phyloP scores from a whole-genome alignment of 352 stramenopile species.

The Phytophthora tentaculata region DNA sequence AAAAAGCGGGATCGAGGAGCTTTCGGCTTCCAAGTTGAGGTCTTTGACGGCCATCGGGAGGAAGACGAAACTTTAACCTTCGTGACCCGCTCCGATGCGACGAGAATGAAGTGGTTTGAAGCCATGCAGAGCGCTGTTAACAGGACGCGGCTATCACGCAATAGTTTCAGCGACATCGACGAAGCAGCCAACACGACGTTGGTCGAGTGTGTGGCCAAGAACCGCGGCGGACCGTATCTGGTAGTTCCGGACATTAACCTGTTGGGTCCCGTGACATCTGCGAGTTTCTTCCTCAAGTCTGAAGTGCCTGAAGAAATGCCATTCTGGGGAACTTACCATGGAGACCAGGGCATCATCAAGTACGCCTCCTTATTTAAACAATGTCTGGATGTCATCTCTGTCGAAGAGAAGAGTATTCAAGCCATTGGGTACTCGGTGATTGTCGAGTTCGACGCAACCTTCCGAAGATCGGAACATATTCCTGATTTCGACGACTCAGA shows the following conservation, averaged over 20 bases:
- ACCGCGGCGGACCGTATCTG: conserved; percentile 48
- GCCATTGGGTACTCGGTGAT: conserved; percentile 80
- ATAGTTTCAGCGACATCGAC: conserved; percentile 66
- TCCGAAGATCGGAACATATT: conserved; percentile 49
- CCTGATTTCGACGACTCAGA: conserved; percentile 34
- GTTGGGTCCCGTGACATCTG: conserved; percentile 57
- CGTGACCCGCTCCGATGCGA: conserved; percentile 65
- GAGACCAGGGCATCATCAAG: conserved; percentile 65
- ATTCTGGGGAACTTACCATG: conserved; percentile 82
- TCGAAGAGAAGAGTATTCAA: conserved; percentile 71
- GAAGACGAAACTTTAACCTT: conserved; percentile 81
- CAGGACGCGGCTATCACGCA: conserved; percentile 47
- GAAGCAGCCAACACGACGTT: conserved; percentile 67
- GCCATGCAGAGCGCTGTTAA: conserved; percentile 58
- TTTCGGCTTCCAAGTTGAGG: conserved; percentile 83
- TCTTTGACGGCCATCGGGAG: conserved; percentile 76
- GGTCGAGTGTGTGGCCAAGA: conserved; percentile 69
- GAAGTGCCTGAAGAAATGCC: conserved; percentile 82
- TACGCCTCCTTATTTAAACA: conserved; percentile 75
- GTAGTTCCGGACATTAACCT: conserved; percentile 69
- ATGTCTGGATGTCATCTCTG: conserved; percentile 60
- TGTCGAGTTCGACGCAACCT: conserved; percentile 75
- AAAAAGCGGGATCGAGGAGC: conserved; percentile 71
- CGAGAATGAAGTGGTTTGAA: conserved; percentile 66
- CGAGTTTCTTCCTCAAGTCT: conserved; percentile 77